phyloP scores from a whole-genome alignment of 192 early-diverging fungal species.

The Phlyctochytrium planicorne region DNA sequence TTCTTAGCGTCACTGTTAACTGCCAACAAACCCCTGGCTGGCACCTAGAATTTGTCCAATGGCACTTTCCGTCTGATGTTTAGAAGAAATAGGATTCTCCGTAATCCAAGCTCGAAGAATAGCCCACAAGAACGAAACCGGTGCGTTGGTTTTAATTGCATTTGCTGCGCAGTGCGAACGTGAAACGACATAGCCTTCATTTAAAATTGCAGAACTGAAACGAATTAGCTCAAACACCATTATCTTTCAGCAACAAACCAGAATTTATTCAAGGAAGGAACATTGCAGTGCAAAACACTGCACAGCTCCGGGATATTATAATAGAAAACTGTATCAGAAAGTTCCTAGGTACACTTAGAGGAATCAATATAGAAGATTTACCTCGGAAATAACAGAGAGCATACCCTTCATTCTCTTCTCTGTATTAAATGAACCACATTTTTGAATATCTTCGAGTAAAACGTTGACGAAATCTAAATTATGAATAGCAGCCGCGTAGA shows the following conservation, averaged over 20 bases:
- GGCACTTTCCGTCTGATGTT: conserved; percentile 65
- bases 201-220: conserved; percentile 83
- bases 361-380: conserved; percentile 30
- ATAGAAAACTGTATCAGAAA: conserved; percentile 75
- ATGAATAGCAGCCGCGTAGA: conserved; percentile 85
- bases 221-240: not conserved
- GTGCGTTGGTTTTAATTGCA: conserved; percentile 93
- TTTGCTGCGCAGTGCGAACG: conserved; percentile 75
- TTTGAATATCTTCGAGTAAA: conserved; percentile 74
- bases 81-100: conserved; percentile 63
- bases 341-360: conserved; percentile 32
- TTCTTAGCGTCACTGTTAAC: no score
- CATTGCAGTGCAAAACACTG: conserved; percentile 69
- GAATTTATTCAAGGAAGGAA: conserved; percentile 61
- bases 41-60: conserved; percentile 72
- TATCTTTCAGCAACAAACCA: conserved; percentile 6
- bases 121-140: conserved; percentile 86
- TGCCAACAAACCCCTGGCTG: no score
- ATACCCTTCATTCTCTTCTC: conserved; percentile 89
- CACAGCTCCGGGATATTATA: conserved; percentile 71
- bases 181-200: conserved; percentile 86
- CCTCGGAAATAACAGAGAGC: conserved; percentile 86
- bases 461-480: conserved; percentile 75
- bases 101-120: conserved; percentile 78
- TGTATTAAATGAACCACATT: conserved; percentile 78